phyloP scores from a whole-genome alignment of 1,284 basidiomycete genomes.

The Heterobasidion annosum region DNA sequence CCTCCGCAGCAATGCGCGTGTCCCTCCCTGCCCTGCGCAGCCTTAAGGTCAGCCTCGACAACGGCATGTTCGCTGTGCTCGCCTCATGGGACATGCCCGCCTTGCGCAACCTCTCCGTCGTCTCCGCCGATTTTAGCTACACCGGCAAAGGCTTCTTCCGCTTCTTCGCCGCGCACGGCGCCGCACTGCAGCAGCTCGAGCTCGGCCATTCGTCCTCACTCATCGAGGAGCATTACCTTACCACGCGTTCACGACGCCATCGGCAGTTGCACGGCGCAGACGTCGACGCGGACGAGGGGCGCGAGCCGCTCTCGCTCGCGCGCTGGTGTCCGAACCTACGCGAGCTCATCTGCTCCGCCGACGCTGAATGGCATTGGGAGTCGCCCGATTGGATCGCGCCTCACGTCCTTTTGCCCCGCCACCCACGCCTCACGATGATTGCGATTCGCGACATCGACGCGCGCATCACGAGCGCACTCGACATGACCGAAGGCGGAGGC shows the following conservation, averaged over 20 bases:
- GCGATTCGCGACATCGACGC: slow-evolving; percentile 64
- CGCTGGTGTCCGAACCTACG: slow-evolving; percentile 56
- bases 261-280: slow-evolving; percentile 17
- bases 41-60: slow-evolving; percentile 61
- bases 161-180: slow-evolving; percentile 60
- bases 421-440: slow-evolving; percentile 53
- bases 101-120: slow-evolving; percentile 52
- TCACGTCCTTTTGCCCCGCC: slow-evolving; percentile 56
- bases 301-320: slow-evolving; percentile 33
- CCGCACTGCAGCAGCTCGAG: slow-evolving; percentile 52
- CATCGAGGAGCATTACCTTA: slow-evolving; percentile 55
- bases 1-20: slow-evolving; percentile 16
- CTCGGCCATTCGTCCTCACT: slow-evolving; percentile 60
- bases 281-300: slow-evolving; percentile 11
- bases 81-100: slow-evolving; percentile 50
- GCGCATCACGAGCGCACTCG: slow-evolving; percentile 36
- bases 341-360: slow-evolving; percentile 63
- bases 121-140: slow-evolving; percentile 61
- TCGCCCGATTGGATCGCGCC: slow-evolving; percentile 74
- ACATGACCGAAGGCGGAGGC: slow-evolving; percentile 7
- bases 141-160: slow-evolving; percentile 48
- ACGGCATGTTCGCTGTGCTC: slow-evolving; percentile 57
- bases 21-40: slow-evolving; percentile 49
- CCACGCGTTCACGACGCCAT: slow-evolving; percentile 21
- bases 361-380: slow-evolving; percentile 74